Conservation (phyloP, 306 rosid species). For the Dalbergia cultrata region DNA sequence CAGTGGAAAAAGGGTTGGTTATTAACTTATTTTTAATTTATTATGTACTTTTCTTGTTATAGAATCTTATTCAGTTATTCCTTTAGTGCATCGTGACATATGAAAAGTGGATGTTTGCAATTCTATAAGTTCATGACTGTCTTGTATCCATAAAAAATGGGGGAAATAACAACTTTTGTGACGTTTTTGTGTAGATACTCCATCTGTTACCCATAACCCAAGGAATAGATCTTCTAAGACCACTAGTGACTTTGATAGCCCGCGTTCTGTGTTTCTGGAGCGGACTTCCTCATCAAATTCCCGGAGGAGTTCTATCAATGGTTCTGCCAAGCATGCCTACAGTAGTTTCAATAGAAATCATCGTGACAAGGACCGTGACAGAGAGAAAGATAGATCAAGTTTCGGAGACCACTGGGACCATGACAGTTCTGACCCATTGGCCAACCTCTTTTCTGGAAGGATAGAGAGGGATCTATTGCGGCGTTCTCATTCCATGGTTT, state of each 20-base stretch:
- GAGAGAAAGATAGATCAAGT: conserved; percentile 81
- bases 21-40: no score
- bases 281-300: conserved; percentile 84
- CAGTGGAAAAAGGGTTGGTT: no score
- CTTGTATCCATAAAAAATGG: background rate
- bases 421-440: conserved; percentile 75
- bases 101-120: conserved; percentile 1
- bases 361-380: conserved; percentile 97
- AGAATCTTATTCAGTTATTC: background rate
- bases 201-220: conserved; percentile 57
- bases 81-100: background rate
- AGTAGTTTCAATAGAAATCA: conserved; percentile 93
- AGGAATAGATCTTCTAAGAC: conserved; percentile 75
- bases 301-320: conserved; percentile 82
- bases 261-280: conserved; percentile 79
- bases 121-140: conserved; percentile 1
- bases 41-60: background rate
- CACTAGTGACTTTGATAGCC: conserved; percentile 68
- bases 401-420: conserved; percentile 82
- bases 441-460: conserved; percentile 67
- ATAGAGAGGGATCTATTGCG: conserved; percentile 80
- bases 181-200: conserved; percentile 62
- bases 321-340: conserved; percentile 91
- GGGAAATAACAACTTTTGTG: conserved; percentile 31
- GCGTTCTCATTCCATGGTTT: conserved; percentile 86